Conservation (phyloP, 306 rosid species). For the Cicer yamashitae region DNA sequence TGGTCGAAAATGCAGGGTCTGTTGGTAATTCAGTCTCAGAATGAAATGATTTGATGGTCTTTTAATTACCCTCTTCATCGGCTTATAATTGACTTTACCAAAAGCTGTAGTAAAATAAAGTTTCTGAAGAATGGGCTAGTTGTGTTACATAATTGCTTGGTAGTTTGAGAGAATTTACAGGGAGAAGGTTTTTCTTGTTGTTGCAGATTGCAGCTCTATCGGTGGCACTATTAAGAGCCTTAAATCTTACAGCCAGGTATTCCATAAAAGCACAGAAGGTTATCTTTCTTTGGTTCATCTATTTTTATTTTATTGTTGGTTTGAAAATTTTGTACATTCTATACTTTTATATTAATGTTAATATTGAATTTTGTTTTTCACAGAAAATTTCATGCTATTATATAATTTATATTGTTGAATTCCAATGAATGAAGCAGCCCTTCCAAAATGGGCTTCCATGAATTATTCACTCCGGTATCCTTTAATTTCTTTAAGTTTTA, state of each 20-base stretch:
- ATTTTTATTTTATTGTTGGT: conserved; percentile 33
- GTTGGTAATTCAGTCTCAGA: conserved; percentile 29
- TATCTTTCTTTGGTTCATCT: conserved; percentile 27
- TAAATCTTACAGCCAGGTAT: conserved; percentile 83
- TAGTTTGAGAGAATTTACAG: conserved; percentile 36
- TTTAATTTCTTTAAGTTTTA: conserved; percentile 32
- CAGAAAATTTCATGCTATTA: conserved; percentile 1
- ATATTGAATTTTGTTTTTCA: conserved; percentile 21
- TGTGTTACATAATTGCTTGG: conserved; percentile 22
- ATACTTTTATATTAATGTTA: conserved; percentile 30
- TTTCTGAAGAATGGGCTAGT: conserved; percentile 26
- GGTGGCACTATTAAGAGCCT: conserved; percentile 86
- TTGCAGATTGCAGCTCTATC: conserved; percentile 91
- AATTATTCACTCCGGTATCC: conserved; percentile 30
- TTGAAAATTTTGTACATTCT: conserved; percentile 26
- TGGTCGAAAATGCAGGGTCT: conserved; percentile 25
- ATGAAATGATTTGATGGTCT: conserved; percentile 37
- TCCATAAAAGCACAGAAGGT: conserved; percentile 24
- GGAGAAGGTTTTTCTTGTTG: background rate
- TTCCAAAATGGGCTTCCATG: conserved; percentile 20
- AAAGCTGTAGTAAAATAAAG: conserved; percentile 31
- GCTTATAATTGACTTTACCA: conserved; percentile 24
- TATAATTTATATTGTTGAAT: conserved; percentile 29
- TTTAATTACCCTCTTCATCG: conserved; percentile 20
- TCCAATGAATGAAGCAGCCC: conserved; percentile 32